These are phyloP conservation scores for Brassica balearica DNA, from an alignment of 441 rosid species.

Conservation along the genomic window DNA sequence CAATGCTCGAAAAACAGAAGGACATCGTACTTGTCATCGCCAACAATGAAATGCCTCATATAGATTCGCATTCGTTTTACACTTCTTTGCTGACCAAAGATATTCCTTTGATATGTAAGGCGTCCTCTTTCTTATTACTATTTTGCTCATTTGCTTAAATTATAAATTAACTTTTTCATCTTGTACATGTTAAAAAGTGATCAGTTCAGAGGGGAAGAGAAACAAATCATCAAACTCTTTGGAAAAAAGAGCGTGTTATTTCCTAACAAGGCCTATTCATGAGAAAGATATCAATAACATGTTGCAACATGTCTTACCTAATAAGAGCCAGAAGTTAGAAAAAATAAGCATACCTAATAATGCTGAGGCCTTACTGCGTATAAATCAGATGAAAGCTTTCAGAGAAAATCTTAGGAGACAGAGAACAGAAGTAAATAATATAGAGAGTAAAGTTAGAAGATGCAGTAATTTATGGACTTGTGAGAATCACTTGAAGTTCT, in stretches of 20 bases:
- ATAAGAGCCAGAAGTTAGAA: background rate
- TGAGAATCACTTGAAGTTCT: slow-evolving; percentile 56
- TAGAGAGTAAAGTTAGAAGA: background rate
- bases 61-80: slow-evolving; percentile 39
- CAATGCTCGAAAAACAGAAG: slow-evolving; percentile 39
- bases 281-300: slow-evolving; percentile 48
- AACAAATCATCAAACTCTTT: slow-evolving; percentile 31
- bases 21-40: slow-evolving; percentile 55
- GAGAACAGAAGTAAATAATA: background rate
- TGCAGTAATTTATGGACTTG: slow-evolving; percentile 45
- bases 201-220: slow-evolving; percentile 28
- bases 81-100: slow-evolving; percentile 18
- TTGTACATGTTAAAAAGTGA: slow-evolving; percentile 42
- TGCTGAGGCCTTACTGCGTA: background rate
- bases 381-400: background rate
- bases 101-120: slow-evolving; percentile 55
- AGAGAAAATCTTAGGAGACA: background rate
- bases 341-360: background rate
- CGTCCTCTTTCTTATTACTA: background rate
- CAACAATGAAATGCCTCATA: slow-evolving; percentile 40
- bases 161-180: background rate
- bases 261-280: slow-evolving; percentile 47
- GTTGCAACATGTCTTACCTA: slow-evolving; percentile 50
- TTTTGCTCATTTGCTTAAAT: background rate
- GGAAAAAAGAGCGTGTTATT: slow-evolving; percentile 46